Conservation (phyloP, 2,329 filamentous ascomycete genomes). For the Dactylellina sp. region DNA sequence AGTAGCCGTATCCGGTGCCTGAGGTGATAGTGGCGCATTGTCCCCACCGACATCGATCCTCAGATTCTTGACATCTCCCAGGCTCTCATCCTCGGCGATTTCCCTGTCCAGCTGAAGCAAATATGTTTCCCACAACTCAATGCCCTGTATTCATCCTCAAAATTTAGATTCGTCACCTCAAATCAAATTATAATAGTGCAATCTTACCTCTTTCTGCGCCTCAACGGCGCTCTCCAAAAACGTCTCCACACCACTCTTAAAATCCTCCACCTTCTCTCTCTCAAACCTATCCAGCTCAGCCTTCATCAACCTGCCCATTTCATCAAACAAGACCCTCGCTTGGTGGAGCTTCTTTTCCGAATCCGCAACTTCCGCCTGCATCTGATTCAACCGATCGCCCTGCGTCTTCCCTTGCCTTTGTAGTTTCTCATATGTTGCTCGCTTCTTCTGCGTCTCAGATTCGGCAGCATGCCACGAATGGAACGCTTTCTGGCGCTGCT, state of each 20-base stretch:
- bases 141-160: constrained; percentile 66
- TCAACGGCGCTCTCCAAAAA: constrained; percentile 97
- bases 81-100: constrained; percentile 75
- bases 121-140: constrained; percentile 98
- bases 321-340: constrained; percentile 88
- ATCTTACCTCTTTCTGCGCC: constrained; percentile 92
- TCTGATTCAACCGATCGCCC: constrained; percentile 92
- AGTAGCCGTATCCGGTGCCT: constrained; percentile 45
- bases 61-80: constrained; percentile 42
- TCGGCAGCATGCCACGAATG: constrained; percentile 94
- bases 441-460: constrained; percentile 86
- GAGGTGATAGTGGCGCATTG: constrained; percentile 27
- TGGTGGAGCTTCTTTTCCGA: constrained; percentile 93
- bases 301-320: constrained; percentile 95
- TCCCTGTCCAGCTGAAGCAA: constrained; percentile 94
- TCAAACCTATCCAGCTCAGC: constrained; percentile 93
- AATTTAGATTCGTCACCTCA: constrained; percentile 10
- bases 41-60: constrained; percentile 42
- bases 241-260: constrained; percentile 97
- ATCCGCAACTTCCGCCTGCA: constrained; percentile 92
- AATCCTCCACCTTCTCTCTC: constrained; percentile 97
- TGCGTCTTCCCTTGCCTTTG: constrained; percentile 93
- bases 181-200: neutral
- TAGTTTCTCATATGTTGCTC: constrained; percentile 90
- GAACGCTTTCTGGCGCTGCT: constrained; percentile 93